Percentiles rank a stretch among this genome's conserved stretches.
phyloP scores from a whole-genome alignment of 495 filamentous ascomycete species.

The Podospora sp. region DNA sequence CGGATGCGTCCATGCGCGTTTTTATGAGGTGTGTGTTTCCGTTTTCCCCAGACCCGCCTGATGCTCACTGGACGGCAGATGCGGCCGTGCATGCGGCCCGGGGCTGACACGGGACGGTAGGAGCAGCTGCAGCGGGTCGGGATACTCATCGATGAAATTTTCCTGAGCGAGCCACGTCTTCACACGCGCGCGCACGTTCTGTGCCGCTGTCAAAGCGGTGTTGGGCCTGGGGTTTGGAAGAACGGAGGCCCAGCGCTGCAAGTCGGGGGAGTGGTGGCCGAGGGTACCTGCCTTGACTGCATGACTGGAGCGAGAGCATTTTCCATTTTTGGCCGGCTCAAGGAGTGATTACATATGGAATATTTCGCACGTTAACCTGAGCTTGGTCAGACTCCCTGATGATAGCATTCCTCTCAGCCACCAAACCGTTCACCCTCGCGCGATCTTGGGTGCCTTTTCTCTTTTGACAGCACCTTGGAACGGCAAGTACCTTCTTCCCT shows the following conservation, averaged over 20 bases:
- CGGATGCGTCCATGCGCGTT: neutral
- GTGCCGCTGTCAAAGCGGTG: neutral
- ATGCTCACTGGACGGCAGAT: neutral
- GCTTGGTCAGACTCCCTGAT: too few relatives aligned
- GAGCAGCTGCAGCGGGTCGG: neutral
- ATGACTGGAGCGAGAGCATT: neutral
- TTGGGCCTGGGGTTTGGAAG: neutral
- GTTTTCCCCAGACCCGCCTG: neutral
- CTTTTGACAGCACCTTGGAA: too few relatives aligned
- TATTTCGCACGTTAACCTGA: too few relatives aligned
- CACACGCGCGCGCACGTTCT: neutral
- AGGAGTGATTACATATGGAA: too few relatives aligned
- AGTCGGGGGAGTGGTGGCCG: neutral
- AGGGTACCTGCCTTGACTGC: neutral
- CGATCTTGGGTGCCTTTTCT: too few relatives aligned
- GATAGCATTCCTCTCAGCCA: too few relatives aligned
- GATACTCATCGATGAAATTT: neutral
- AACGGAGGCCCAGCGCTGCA: neutral
- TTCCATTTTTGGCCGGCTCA: too few relatives aligned
- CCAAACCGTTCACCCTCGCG: too few relatives aligned
- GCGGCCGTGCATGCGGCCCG: neutral
- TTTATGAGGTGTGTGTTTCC: neutral
- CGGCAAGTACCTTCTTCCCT: too few relatives aligned
- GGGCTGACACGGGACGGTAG: neutral
- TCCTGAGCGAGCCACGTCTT: neutral